A percentile compares a stretch with the other conserved stretches of the same genome.
Evolutionary conservation across 2,329 filamentous ascomycete species (phyloP).

Genomic region (Fusarium agapanthi): DNA sequence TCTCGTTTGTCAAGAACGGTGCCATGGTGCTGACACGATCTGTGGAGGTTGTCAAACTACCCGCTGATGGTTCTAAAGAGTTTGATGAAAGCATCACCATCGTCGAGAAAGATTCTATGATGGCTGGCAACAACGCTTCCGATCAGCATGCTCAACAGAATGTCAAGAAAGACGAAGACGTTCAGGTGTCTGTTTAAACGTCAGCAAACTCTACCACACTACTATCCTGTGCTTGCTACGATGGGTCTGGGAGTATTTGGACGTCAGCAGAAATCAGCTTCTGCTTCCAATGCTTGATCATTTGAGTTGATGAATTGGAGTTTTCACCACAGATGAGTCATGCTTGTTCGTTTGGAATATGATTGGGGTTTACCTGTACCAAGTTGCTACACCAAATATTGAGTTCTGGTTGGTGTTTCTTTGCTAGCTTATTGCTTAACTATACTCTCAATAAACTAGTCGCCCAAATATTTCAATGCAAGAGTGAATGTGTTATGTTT

Average conservation of each 20-base stretch:
- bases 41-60: not conserved
- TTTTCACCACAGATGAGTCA: not conserved
- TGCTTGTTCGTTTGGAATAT: not conserved
- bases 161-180: not conserved
- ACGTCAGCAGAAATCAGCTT: not conserved
- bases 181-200: not conserved
- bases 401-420: slow-evolving; percentile 3
- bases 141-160: not conserved
- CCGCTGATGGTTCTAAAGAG: not conserved
- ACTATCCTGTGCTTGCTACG: not conserved
- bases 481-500: not conserved
- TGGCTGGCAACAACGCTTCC: not conserved
- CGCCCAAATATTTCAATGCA: not conserved
- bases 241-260: not conserved
- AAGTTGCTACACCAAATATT: not conserved
- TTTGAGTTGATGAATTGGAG: not conserved
- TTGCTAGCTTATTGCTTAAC: not conserved
- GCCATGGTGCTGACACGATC: not conserved
- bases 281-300: not conserved
- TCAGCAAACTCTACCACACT: not conserved
- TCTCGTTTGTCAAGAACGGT: not conserved
- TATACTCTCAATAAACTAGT: not conserved
- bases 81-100: not conserved
- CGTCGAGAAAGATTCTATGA: not conserved
- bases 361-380: not conserved